A percentile compares a stretch with the other conserved stretches of the same genome.
Evolutionary conservation across 768 basidiomycete species (phyloP).

Genomic region (Phanerochaete carnosa): DNA sequence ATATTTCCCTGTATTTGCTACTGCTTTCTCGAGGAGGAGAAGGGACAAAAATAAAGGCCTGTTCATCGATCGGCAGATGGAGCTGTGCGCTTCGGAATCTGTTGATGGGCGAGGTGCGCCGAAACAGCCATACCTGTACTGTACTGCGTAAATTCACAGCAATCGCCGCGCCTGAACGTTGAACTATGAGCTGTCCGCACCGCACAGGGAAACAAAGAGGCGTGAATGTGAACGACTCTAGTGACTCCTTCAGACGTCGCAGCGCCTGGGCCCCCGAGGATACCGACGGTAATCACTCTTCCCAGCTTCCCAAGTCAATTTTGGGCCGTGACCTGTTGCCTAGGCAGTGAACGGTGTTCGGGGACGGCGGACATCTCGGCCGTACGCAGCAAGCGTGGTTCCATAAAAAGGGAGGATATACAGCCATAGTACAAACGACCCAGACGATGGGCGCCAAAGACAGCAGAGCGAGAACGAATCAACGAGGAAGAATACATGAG

Average conservation of each 20-base stretch:
- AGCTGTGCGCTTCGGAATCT: neutral
- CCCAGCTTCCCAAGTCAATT: neutral
- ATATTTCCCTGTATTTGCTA: neutral
- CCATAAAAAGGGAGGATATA: neutral
- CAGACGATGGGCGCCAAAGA: conserved; percentile 4
- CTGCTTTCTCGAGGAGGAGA: neutral
- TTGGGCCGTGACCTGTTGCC: neutral
- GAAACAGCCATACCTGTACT: neutral
- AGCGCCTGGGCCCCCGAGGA: neutral
- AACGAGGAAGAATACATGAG: conserved; percentile 3
- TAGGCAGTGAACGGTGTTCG: neutral
- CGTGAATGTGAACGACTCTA: neutral
- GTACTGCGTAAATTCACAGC: neutral
- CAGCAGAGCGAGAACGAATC: conserved; percentile 1
- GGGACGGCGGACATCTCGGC: neutral
- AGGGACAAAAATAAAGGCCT: neutral
- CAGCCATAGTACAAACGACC: conserved; percentile 11
- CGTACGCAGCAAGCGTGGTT: neutral
- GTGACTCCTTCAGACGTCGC: neutral
- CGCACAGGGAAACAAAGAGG: neutral
- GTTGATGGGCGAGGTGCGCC: neutral
- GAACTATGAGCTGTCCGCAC: no score
- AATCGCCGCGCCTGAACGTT: no score
- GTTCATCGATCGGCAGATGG: neutral
- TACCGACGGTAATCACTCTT: neutral